Evolutionary conservation across 2,329 filamentous ascomycete genomes (phyloP).

Genomic region (Apiospora marii): DNA sequence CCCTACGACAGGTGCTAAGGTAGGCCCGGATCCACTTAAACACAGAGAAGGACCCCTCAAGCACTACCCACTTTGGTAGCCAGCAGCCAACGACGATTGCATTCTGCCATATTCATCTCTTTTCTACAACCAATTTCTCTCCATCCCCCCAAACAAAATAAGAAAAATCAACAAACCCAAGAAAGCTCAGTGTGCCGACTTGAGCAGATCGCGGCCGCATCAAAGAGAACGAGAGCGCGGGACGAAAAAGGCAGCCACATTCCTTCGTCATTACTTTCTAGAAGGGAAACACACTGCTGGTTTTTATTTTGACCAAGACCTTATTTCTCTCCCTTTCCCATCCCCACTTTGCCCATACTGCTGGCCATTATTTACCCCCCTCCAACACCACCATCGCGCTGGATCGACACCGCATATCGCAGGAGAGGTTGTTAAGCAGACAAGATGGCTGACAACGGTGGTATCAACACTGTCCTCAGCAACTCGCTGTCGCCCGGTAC

Average conservation of each 20-base stretch:
- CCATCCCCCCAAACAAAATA: constrained; percentile 20
- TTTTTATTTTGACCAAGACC: constrained; percentile 16
- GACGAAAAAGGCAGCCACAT: constrained; percentile 8
- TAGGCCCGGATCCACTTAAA: constrained; percentile 1
- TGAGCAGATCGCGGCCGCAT: constrained; percentile 16
- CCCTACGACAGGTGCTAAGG: constrained; percentile 10
- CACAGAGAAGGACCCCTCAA: constrained; percentile 19
- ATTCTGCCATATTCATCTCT: constrained; percentile 21
- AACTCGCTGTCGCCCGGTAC: constrained; percentile 95
- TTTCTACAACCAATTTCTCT: constrained; percentile 21
- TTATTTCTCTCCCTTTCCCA: constrained; percentile 13
- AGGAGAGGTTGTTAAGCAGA: constrained; percentile 31
- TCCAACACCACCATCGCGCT: constrained; percentile 8
- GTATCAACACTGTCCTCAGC: constrained; percentile 97
- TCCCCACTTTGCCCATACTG: constrained; percentile 22
- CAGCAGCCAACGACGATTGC: constrained; percentile 19
- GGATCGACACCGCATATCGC: constrained; percentile 19
- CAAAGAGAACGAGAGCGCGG: constrained; percentile 9
- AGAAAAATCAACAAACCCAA: constrained; percentile 17
- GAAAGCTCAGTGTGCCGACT: constrained; percentile 19
- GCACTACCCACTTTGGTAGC: constrained; percentile 19
- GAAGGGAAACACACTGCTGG: constrained; percentile 11
- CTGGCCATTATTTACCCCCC: constrained; percentile 19
- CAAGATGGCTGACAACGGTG: constrained; percentile 71
- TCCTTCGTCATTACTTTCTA: constrained; percentile 18